Conservation (phyloP, 129 eudicot genomes). For the Deinandra increscens region DNA sequence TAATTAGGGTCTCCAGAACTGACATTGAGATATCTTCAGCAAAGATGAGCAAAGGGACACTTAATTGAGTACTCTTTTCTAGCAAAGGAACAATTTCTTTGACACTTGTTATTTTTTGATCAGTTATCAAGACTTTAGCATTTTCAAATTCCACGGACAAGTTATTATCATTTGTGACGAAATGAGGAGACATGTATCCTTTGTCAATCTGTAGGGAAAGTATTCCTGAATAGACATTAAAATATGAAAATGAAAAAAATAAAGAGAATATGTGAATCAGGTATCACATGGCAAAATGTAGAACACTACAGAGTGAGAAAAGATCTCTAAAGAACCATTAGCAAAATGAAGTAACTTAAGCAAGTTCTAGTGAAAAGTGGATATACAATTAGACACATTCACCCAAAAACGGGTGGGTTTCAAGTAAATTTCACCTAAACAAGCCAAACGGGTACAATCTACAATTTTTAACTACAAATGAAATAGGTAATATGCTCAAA, state of each 20-base stretch:
- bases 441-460: background rate
- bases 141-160: conserved; percentile 76
- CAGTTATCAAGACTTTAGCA: conserved; percentile 75
- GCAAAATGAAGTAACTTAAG: background rate
- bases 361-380: background rate
- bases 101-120: conserved; percentile 70
- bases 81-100: conserved; percentile 77
- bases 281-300: background rate
- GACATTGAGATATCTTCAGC: conserved; percentile 70
- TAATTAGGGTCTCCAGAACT: conserved; percentile 67
- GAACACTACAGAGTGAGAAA: background rate
- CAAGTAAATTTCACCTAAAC: background rate
- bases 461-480: background rate
- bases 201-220: conserved; percentile 85
- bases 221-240: conserved; percentile 53
- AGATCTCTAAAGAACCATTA: conserved; percentile 8
- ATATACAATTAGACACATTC: background rate
- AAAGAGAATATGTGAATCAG: conserved; percentile 22
- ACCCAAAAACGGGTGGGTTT: conserved; percentile 4
- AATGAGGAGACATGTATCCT: conserved; percentile 80
- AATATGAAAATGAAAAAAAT: conserved; percentile 35
- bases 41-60: conserved; percentile 81
- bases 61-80: conserved; percentile 75
- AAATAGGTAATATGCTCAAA: background rate
- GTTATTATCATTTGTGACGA: conserved; percentile 71